Percentiles rank a stretch among this genome's conserved stretches.
phyloP scores from a whole-genome alignment of 75 land plant species.

The Picea glauca region DNA sequence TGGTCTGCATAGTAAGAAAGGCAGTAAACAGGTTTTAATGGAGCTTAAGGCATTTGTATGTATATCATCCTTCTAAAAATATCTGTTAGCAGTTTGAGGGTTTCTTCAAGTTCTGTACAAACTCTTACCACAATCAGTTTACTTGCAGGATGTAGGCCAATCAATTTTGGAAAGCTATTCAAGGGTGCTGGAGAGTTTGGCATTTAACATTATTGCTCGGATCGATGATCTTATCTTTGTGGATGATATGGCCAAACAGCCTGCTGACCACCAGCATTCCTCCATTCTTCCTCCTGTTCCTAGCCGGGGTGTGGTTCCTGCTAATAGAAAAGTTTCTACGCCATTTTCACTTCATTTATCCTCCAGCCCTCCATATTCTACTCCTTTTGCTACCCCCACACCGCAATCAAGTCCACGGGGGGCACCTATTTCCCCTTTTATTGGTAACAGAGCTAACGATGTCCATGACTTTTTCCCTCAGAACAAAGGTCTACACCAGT shows the following conservation, averaged over 20 bases:
- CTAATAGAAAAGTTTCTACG: conserved; percentile 52
- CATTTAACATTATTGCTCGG: conserved; percentile 80
- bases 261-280: conserved; percentile 14
- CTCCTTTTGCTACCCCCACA: conserved; percentile 63
- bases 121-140: not conserved
- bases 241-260: conserved; percentile 33
- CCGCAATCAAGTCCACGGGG: conserved; percentile 46
- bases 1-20: not conserved
- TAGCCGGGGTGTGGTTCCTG: conserved; percentile 38
- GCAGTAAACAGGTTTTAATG: not conserved
- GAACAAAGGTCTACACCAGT: not conserved
- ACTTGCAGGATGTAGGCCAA: conserved; percentile 90
- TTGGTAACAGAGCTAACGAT: not conserved
- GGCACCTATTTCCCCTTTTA: conserved; percentile 6
- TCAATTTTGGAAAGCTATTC: conserved; percentile 94
- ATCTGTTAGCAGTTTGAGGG: no score
- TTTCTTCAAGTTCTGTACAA: no score
- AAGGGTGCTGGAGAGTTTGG: conserved; percentile 90
- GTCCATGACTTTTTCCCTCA: not conserved
- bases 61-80: no score
- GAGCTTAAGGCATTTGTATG: not conserved
- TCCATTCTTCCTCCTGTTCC: conserved; percentile 18
- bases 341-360: conserved; percentile 54
- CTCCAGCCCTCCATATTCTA: conserved; percentile 34
- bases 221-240: conserved; percentile 65